Conservation (phyloP, 2,329 filamentous ascomycete species). For the Cylindrodendrum hubeiense region DNA sequence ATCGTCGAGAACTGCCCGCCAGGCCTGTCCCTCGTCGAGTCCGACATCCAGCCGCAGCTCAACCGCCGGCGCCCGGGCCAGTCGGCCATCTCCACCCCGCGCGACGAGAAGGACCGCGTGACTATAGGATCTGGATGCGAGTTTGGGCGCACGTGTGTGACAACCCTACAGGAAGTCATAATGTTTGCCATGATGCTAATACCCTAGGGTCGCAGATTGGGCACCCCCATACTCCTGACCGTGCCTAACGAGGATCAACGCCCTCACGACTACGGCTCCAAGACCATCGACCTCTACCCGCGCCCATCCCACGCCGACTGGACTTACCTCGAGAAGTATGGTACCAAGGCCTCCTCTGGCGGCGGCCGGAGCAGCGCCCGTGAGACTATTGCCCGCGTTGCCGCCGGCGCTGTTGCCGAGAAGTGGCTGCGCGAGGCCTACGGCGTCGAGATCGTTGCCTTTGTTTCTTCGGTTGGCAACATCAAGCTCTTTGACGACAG, state of each 20-base stretch:
- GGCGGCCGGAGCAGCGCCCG: constrained; percentile 89
- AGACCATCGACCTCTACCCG: constrained; percentile 90
- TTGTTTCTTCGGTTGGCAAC: constrained; percentile 84
- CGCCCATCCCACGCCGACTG: constrained; percentile 93
- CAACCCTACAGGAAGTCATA: constrained; percentile 33
- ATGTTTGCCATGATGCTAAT: constrained; percentile 37
- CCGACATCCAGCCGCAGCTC: constrained; percentile 13
- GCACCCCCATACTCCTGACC: constrained; percentile 87
- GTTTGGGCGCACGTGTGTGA: constrained; percentile 77
- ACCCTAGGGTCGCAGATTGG: constrained; percentile 58
- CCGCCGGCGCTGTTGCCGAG: constrained; percentile 90
- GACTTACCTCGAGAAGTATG: constrained; percentile 97
- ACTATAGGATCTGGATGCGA: constrained; percentile 94
- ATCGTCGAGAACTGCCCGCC: constrained; percentile 75
- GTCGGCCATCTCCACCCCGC: constrained; percentile 69
- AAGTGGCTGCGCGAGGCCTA: constrained; percentile 87
- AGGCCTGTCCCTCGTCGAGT: background rate
- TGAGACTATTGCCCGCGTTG: constrained; percentile 93
- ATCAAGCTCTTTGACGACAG: constrained; percentile 76
- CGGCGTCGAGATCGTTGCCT: constrained; percentile 90
- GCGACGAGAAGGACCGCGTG: constrained; percentile 90
- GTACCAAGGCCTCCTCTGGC: constrained; percentile 87
- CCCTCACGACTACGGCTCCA: constrained; percentile 88
- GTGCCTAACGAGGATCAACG: constrained; percentile 93
- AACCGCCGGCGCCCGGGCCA: constrained; percentile 20